Evolutionary conservation across 345 rosid species (phyloP).

Genomic region (Carallia brachiata): DNA sequence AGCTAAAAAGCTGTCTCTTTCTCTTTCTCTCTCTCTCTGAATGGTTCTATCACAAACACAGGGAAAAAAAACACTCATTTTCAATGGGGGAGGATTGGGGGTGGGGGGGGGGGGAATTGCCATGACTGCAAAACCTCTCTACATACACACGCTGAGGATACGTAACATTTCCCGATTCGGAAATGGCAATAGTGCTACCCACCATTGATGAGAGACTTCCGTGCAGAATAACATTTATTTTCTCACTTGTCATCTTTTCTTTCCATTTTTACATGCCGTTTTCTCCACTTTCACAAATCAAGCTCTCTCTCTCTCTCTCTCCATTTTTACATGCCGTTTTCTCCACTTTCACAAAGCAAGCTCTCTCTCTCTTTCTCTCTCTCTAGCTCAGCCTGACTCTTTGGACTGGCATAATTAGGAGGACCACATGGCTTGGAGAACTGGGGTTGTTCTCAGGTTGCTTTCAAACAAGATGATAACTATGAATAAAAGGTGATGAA

Average conservation of each 20-base stretch:
- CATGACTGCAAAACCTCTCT: constrained; percentile 12
- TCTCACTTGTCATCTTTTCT: constrained; percentile 28
- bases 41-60: not conserved
- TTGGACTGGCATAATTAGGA: constrained; percentile 52
- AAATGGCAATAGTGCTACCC: constrained; percentile 16
- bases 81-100: constrained; percentile 12
- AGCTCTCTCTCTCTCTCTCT: constrained; percentile 11
- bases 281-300: constrained; percentile 29
- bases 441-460: constrained; percentile 67
- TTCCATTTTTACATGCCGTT: constrained; percentile 77
- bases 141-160: not conserved
- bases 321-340: not conserved
- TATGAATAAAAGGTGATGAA: constrained; percentile 30
- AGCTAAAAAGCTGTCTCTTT: constrained; percentile 4
- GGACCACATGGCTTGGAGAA: constrained; percentile 70
- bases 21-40: constrained; percentile 7
- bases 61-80: not conserved
- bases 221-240: constrained; percentile 20
- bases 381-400: constrained; percentile 35
- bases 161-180: not conserved
- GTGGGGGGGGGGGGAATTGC: not conserved
- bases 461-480: constrained; percentile 61
- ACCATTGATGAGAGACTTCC: not conserved
- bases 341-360: constrained; percentile 3
- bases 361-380: constrained; percentile 25